Percentiles rank a stretch among this genome's conserved stretches.
These are phyloP conservation scores for Globisporangium paroecandrum DNA, from an alignment of 352 stramenopile species.

Conservation along the genomic window DNA sequence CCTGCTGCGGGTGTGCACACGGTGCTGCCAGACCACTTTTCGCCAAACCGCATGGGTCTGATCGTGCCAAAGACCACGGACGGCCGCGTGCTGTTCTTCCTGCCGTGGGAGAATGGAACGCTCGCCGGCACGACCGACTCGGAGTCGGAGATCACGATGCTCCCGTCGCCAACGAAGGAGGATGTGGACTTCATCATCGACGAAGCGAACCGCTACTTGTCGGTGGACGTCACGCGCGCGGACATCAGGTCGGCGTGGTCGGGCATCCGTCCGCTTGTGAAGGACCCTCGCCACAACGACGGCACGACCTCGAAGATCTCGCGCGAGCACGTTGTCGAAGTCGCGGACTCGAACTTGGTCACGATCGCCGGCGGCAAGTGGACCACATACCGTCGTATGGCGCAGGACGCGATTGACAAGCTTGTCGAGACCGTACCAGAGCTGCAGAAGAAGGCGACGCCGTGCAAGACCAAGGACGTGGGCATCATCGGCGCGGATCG, in stretches of 20 bases:
- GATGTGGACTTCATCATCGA: conserved; percentile 96
- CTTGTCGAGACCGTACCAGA: conserved; percentile 77
- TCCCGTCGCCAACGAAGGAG: conserved; percentile 87
- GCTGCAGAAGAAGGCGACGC: conserved; percentile 61
- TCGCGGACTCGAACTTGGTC: conserved; percentile 87
- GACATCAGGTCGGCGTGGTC: conserved; percentile 96
- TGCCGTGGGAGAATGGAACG: conserved; percentile 94
- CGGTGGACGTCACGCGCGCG: conserved; percentile 81
- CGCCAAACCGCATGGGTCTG: conserved; percentile 91
- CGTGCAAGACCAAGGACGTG: conserved; percentile 79
- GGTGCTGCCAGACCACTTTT: conserved; percentile 95
- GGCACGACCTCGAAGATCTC: conserved; percentile 88
- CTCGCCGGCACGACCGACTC: conserved; percentile 93
- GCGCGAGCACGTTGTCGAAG: conserved; percentile 93
- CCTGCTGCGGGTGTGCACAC: conserved; percentile 93
- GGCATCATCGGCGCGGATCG: conserved; percentile 88
- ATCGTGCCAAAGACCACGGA: conserved; percentile 97
- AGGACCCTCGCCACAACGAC: conserved; percentile 81
- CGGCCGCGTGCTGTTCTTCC: conserved; percentile 93
- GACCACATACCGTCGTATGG: conserved; percentile 96
- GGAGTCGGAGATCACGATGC: conserved; percentile 92
- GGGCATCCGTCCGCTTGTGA: conserved; percentile 93
- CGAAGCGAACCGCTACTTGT: conserved; percentile 90
- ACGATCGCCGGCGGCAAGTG: conserved; percentile 96
- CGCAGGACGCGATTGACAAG: conserved; percentile 92